Evolutionary conservation across 495 filamentous ascomycete genomes (phyloP), one percentile per base, ranked within the genome.

Genomic region (Amorphotheca resinae): DNA sequence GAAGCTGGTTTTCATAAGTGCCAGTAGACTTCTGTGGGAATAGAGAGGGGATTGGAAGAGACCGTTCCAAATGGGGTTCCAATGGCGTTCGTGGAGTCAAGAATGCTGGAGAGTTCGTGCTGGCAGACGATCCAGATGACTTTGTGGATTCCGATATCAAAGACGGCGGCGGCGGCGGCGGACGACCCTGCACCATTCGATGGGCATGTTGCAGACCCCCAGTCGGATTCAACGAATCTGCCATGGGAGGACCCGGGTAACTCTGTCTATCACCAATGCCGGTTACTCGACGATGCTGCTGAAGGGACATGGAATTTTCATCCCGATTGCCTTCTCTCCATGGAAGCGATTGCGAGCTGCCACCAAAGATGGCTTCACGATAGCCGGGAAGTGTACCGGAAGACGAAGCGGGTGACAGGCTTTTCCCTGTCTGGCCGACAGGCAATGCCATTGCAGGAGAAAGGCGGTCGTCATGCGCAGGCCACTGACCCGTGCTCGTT

Each of bases 1-100:
- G 49, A 11, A 58, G 46, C 25, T 58, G 52, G 20, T 44, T 48
- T 2, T 57, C 54, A 31, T 26, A 52, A n/a, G 17, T 44, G 9
- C 31, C 39, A 16, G 33, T 16, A 7, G 41, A 37, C 32, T 52
- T 58, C 18, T 49, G 48, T 17, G 46, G 20, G 33, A 45, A 58
- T 11, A 48, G 12, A 1, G 49, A 20, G 1, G 55, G 52, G n/a
- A 58, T 48, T 9, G 55, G 40, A 4, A 55, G 35, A 30, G 51
- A 23, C n/a, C 54, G 44, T 20, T 57, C 54, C 3, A 52, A 31
- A 25, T 51, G 42, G 7, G 51, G 51, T 26, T 57, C 54, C 42
- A 54, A 32, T 8, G 54, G 51, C 1, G 48, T 54, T 1, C 44
- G 51, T 3, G 54, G 54, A 23, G 38, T 42, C 9, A 49, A 49